Evolutionary conservation across 352 stramenopile species (phyloP).

Genomic region (Globisporangium middletonii): DNA sequence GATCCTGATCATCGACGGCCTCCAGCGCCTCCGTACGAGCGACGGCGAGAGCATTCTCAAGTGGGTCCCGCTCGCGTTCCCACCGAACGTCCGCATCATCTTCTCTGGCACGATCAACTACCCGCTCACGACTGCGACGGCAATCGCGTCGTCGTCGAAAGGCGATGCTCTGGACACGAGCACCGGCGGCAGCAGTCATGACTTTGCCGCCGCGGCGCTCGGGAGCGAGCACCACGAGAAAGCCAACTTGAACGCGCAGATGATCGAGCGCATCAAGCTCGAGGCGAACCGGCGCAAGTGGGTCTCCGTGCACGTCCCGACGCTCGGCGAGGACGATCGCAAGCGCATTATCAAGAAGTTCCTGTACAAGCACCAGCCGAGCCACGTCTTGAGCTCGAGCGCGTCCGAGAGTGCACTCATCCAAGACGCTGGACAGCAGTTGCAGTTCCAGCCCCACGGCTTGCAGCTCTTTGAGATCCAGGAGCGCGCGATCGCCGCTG

Average conservation of each 20-base stretch:
- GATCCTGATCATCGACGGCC: constrained; percentile 88
- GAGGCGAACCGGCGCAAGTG: constrained; percentile 75
- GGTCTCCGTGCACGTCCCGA: constrained; percentile 54
- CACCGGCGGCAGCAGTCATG: not conserved
- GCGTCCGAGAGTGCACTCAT: not conserved
- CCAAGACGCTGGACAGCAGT: not conserved
- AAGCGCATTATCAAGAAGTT: constrained; percentile 59
- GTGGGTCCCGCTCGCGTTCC: constrained; percentile 86
- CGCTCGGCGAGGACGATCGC: constrained; percentile 57
- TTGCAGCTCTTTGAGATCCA: constrained; percentile 78
- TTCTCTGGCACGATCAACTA: constrained; percentile 63
- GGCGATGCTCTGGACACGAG: not conserved
- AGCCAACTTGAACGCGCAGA: constrained; percentile 49
- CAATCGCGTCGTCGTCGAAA: no score
- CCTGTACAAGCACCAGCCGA: constrained; percentile 28
- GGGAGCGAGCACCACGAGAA: constrained; percentile 59
- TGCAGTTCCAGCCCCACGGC: not conserved
- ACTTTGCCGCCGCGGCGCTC: not conserved
- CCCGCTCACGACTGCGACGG: constrained; percentile 14
- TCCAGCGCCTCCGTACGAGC: constrained; percentile 79
- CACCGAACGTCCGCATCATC: constrained; percentile 85
- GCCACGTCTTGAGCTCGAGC: not conserved
- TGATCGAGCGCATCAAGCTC: constrained; percentile 82
- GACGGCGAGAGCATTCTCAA: constrained; percentile 89
- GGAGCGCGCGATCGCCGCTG: constrained; percentile 58